A percentile compares a stretch with the other conserved stretches of the same genome.
Evolutionary conservation across 1,284 basidiomycete species (phyloP).

Genomic region (Ustilago curta): DNA sequence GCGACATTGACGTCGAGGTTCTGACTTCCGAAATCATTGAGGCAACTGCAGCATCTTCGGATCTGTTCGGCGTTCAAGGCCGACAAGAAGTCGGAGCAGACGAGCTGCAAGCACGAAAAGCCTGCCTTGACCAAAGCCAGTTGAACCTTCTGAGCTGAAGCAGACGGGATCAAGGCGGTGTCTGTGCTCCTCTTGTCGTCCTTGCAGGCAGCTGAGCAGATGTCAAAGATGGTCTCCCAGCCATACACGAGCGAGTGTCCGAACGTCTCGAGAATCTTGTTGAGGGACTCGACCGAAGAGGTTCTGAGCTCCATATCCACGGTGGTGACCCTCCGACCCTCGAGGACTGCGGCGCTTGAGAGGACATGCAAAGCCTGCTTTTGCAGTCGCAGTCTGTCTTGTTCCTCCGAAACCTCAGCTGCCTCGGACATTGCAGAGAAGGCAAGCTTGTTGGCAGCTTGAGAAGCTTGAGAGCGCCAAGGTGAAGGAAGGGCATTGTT

Average conservation of each 20-base stretch:
- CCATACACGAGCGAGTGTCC: slow-evolving; percentile 90
- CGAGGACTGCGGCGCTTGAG: slow-evolving; percentile 79
- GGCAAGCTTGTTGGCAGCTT: slow-evolving; percentile 76
- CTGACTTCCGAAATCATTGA: slow-evolving; percentile 90
- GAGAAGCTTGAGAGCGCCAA: slow-evolving; percentile 87
- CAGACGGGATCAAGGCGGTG: slow-evolving; percentile 55
- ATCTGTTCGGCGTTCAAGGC: slow-evolving; percentile 83
- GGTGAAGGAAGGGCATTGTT: slow-evolving; percentile 78
- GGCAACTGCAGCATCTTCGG: slow-evolving; percentile 85
- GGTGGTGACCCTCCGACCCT: slow-evolving; percentile 70
- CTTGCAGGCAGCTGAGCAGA: slow-evolving; percentile 70
- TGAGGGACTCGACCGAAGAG: slow-evolving; percentile 87
- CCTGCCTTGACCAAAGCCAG: slow-evolving; percentile 79
- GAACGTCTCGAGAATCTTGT: slow-evolving; percentile 84
- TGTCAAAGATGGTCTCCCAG: slow-evolving; percentile 92
- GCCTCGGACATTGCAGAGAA: slow-evolving; percentile 74
- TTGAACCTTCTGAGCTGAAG: slow-evolving; percentile 66
- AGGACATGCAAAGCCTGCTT: slow-evolving; percentile 84
- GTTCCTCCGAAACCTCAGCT: slow-evolving; percentile 29
- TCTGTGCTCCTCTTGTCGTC: slow-evolving; percentile 27
- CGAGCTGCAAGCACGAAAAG: slow-evolving; percentile 91
- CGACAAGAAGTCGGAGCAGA: slow-evolving; percentile 88
- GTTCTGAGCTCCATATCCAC: slow-evolving; percentile 79
- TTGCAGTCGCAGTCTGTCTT: slow-evolving; percentile 77
- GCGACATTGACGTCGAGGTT: slow-evolving; percentile 91